Conservation (phyloP, 1,284 basidiomycete species). For the Mixia osmundae region DNA sequence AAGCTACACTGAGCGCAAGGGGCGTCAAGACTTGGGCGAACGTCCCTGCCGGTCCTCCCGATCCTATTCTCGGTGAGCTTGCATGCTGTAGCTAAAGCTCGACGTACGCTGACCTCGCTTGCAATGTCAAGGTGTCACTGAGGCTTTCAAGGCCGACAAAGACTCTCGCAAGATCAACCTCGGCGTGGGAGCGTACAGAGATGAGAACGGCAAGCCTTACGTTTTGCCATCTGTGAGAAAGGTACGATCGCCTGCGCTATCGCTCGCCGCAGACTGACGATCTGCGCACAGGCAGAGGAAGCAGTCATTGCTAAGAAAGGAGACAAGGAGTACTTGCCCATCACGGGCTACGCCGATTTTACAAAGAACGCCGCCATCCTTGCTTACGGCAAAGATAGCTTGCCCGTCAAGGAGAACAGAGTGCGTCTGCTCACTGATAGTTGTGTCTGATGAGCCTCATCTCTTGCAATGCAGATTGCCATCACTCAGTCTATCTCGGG, state of each 20-base stretch:
- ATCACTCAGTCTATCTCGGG: slow-evolving; percentile 93
- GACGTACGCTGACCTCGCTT: background rate
- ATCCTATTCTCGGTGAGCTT: slow-evolving; percentile 64
- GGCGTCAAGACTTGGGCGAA: slow-evolving; percentile 59
- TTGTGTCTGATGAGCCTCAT: background rate
- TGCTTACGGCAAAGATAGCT: slow-evolving; percentile 68
- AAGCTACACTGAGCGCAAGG: too few species aligned
- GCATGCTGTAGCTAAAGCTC: background rate
- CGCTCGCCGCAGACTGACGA: background rate
- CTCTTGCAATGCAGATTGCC: slow-evolving; percentile 36
- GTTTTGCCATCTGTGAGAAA: slow-evolving; percentile 73
- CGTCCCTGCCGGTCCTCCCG: slow-evolving; percentile 70
- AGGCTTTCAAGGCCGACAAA: slow-evolving; percentile 86
- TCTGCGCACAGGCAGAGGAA: slow-evolving; percentile 44
- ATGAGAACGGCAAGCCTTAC: slow-evolving; percentile 85
- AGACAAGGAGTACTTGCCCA: slow-evolving; percentile 97
- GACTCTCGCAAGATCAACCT: slow-evolving; percentile 86
- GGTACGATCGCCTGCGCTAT: slow-evolving; percentile 25
- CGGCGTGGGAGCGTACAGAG: slow-evolving; percentile 67
- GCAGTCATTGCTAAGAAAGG: slow-evolving; percentile 38
- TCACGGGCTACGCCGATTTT: slow-evolving; percentile 72
- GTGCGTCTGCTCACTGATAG: slow-evolving; percentile 29
- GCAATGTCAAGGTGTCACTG: slow-evolving; percentile 40
- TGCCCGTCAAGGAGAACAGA: slow-evolving; percentile 45
- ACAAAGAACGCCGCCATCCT: slow-evolving; percentile 72